Percentiles rank a stretch among this genome's conserved stretches.
phyloP scores from a whole-genome alignment of 495 filamentous ascomycete genomes.

The Talaromyces wortmannii region DNA sequence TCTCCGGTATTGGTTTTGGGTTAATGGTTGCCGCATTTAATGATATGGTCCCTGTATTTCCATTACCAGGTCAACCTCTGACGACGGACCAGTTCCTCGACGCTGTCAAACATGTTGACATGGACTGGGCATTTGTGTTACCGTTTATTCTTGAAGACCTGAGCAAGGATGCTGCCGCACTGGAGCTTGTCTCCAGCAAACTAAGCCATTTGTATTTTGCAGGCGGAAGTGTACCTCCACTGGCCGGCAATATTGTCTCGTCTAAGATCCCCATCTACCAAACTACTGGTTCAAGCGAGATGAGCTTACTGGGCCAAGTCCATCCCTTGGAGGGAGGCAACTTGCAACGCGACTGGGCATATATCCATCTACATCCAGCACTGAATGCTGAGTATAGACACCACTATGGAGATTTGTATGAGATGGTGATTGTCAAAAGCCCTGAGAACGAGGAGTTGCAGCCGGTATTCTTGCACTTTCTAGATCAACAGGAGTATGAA shows the following conservation, averaged over 20 bases:
- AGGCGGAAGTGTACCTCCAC: conserved; percentile 12
- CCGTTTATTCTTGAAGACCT: conserved; percentile 23
- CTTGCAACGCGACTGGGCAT: conserved; percentile 39
- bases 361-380: conserved; percentile 31
- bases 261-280: conserved; percentile 14
- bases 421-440: conserved; percentile 38
- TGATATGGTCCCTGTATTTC: conserved; percentile 8
- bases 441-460: conserved; percentile 30
- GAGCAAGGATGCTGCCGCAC: conserved; percentile 7
- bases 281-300: conserved; percentile 22
- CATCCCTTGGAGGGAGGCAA: conserved; percentile 12
- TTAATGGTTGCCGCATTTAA: conserved; percentile 6
- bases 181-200: conserved; percentile 8
- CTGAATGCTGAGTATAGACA: conserved; percentile 29
- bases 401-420: conserved; percentile 30
- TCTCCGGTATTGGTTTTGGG: conserved; percentile 8
- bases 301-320: conserved; percentile 23
- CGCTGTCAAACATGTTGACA: conserved; percentile 15
- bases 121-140: conserved; percentile 19
- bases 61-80: conserved; percentile 2
- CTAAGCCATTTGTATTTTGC: conserved; percentile 11
- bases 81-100: conserved; percentile 16
- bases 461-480: conserved; percentile 44
- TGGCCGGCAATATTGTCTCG: conserved; percentile 14
- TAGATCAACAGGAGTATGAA: conserved; percentile 36